Percentiles rank a stretch among this genome's conserved stretches.
These are phyloP conservation scores for Cladophialophora carrionii DNA, from an alignment of 2,329 filamentous ascomycete species.

Conservation along the genomic window DNA sequence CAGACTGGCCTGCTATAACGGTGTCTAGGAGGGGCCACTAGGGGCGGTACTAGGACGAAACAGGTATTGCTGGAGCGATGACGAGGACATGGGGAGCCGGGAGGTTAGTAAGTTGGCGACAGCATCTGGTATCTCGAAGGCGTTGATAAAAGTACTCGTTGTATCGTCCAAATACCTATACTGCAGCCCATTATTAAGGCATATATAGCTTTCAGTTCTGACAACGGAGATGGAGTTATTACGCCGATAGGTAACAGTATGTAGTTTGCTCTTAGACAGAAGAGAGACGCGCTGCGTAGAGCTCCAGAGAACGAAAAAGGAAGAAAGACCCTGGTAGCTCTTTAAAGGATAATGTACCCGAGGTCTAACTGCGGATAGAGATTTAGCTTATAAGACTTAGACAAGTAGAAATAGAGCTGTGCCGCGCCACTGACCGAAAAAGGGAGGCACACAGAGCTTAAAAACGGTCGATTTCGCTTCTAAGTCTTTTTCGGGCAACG, in stretches of 20 bases:
- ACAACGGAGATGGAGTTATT: background rate
- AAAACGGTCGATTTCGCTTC: slow-evolving; percentile 56
- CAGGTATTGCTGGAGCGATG: slow-evolving; percentile 49
- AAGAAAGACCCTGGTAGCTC: slow-evolving; percentile 4
- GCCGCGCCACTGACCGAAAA: slow-evolving; percentile 56
- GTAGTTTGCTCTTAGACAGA: slow-evolving; percentile 18
- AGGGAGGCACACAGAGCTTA: slow-evolving; percentile 52
- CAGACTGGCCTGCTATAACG: slow-evolving; percentile 55
- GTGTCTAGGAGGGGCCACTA: slow-evolving; percentile 50
- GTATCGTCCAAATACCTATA: slow-evolving; percentile 44
- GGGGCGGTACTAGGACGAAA: slow-evolving; percentile 37
- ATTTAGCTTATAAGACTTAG: slow-evolving; percentile 43
- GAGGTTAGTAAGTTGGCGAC: slow-evolving; percentile 1
- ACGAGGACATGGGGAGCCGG: slow-evolving; percentile 34
- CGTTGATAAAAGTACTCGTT: slow-evolving; percentile 6
- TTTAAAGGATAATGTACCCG: background rate
- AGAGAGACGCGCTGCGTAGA: slow-evolving; percentile 1
- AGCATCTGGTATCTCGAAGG: background rate
- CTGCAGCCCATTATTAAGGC: slow-evolving; percentile 51
- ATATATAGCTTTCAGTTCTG: slow-evolving; percentile 45
- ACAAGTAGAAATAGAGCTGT: slow-evolving; percentile 49
- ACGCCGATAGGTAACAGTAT: slow-evolving; percentile 32
- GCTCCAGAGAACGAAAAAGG: background rate
- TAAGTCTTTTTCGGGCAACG: slow-evolving; percentile 46
- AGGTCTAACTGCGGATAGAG: slow-evolving; percentile 18